Conservation (phyloP, 192 early-diverging fungal species). For the Backusella parvicylindrica region DNA sequence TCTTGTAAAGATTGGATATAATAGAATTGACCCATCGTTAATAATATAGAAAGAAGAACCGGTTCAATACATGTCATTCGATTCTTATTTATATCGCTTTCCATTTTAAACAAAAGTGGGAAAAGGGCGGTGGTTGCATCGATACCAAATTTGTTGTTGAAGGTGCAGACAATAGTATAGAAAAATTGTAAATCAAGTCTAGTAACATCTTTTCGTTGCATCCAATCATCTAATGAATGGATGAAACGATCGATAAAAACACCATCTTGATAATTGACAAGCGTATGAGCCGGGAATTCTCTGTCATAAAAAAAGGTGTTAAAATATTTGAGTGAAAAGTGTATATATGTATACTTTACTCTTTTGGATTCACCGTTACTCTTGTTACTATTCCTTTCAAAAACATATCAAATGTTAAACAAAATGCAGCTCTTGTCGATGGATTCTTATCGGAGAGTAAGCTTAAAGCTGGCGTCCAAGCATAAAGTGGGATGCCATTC, state of each 20-base stretch:
- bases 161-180: slow-evolving; percentile 6
- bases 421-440: slow-evolving; percentile 30
- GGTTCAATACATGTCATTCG: slow-evolving; percentile 10
- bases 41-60: not conserved
- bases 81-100: slow-evolving; percentile 7
- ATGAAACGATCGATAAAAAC: slow-evolving; percentile 18
- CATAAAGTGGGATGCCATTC: slow-evolving; percentile 8
- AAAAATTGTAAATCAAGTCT: slow-evolving; percentile 1
- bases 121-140: slow-evolving; percentile 20
- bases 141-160: slow-evolving; percentile 18
- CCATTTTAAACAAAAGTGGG: slow-evolving; percentile 23
- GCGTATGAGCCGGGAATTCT: not conserved
- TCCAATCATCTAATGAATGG: slow-evolving; percentile 15
- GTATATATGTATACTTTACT: not conserved
- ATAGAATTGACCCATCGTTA: slow-evolving; percentile 6
- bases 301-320: not conserved
- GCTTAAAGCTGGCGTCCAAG: slow-evolving; percentile 13
- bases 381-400: not conserved
- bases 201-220: slow-evolving; percentile 2
- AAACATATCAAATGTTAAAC: not conserved
- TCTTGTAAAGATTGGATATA: not conserved
- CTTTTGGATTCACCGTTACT: not conserved
- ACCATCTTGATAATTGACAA: slow-evolving; percentile 16
- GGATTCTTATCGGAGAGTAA: slow-evolving; percentile 11
- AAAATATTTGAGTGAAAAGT: not conserved